These are phyloP conservation scores for Fraxinus anomala DNA, from an alignment of 257 asterid genomes.

Conservation along the genomic window DNA sequence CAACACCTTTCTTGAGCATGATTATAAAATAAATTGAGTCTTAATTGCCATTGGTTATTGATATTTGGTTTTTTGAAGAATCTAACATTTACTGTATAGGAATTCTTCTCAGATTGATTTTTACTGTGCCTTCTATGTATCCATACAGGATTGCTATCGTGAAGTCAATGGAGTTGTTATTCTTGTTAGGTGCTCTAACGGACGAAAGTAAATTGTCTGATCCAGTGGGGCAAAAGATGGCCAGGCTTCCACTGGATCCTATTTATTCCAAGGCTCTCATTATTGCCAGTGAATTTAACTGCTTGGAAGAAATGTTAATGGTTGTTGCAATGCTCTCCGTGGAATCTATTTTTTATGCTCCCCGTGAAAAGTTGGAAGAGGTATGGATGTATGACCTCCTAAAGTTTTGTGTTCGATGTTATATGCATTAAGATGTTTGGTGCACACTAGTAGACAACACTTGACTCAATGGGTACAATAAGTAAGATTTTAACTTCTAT, in stretches of 20 bases:
- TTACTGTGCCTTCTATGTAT: slow-evolving; percentile 21
- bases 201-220: slow-evolving; percentile 76
- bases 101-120: background rate
- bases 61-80: background rate
- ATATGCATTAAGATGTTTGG: background rate
- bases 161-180: slow-evolving; percentile 82
- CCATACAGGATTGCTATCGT: slow-evolving; percentile 72
- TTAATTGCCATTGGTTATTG: background rate
- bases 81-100: background rate
- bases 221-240: slow-evolving; percentile 88
- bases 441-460: background rate
- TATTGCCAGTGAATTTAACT: slow-evolving; percentile 73
- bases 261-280: slow-evolving; percentile 86
- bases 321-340: slow-evolving; percentile 88
- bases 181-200: slow-evolving; percentile 86
- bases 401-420: background rate
- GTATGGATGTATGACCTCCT: slow-evolving; percentile 37
- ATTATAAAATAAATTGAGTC: background rate
- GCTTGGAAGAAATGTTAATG: slow-evolving; percentile 92
- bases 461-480: background rate
- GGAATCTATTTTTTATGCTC: slow-evolving; percentile 86
- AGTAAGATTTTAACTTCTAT: background rate
- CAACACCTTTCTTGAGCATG: background rate
- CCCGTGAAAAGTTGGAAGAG: slow-evolving; percentile 96
- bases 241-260: slow-evolving; percentile 90